Percentiles rank a stretch among this genome's conserved stretches.
phyloP scores from a whole-genome alignment of 768 basidiomycete species.

The Auricularia auricula-judae region DNA sequence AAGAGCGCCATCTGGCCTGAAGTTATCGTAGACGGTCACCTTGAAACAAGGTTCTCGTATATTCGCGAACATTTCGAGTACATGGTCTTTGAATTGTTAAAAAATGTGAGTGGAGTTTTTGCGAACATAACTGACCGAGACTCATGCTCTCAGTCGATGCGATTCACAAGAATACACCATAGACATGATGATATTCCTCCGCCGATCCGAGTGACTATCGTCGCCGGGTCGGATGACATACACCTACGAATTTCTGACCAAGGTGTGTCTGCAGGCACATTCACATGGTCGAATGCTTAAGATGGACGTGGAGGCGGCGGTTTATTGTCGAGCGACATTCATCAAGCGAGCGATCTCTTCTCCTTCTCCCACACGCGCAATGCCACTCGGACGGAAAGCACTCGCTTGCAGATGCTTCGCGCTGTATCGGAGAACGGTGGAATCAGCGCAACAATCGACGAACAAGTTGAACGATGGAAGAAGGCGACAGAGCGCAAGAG shows the following conservation, averaged over 20 bases:
- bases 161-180: slow-evolving; percentile 50
- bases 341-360: slow-evolving; percentile 65
- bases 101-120: slow-evolving; percentile 48
- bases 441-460: slow-evolving; percentile 66
- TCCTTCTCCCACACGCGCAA: slow-evolving; percentile 84
- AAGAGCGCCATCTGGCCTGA: slow-evolving; percentile 37
- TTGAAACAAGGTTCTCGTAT: slow-evolving; percentile 63
- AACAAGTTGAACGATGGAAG: slow-evolving; percentile 53
- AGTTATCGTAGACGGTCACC: slow-evolving; percentile 62
- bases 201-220: slow-evolving; percentile 65
- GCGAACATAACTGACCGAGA: background rate
- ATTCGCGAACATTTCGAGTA: slow-evolving; percentile 87
- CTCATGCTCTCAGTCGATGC: slow-evolving; percentile 45
- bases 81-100: slow-evolving; percentile 80
- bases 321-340: slow-evolving; percentile 28
- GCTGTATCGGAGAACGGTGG: slow-evolving; percentile 44
- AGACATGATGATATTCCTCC: slow-evolving; percentile 33
- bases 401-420: slow-evolving; percentile 58
- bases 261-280: slow-evolving; percentile 32
- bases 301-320: slow-evolving; percentile 5
- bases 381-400: slow-evolving; percentile 52
- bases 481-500: slow-evolving; percentile 13
- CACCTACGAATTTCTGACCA: slow-evolving; percentile 84
- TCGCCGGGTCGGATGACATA: slow-evolving; percentile 61
- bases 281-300: background rate